Percentiles rank a stretch among this genome's conserved stretches.
Conservation (phyloP, 768 basidiomycete genomes). For the Podaxis sp. region DNA sequence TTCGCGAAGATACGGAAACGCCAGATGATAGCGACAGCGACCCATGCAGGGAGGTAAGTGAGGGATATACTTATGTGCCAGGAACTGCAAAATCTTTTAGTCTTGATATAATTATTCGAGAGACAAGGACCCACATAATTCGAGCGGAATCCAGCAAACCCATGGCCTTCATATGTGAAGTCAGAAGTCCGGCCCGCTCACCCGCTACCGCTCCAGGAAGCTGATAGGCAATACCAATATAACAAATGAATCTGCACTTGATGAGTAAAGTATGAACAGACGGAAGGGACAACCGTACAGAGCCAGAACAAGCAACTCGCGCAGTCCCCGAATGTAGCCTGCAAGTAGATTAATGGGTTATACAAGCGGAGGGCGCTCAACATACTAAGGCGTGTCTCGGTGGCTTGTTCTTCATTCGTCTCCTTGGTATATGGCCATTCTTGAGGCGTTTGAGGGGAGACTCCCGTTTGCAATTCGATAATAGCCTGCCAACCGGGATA, state of each 20-base stretch:
- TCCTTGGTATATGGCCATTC: conserved; percentile 74
- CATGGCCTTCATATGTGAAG: conserved; percentile 79
- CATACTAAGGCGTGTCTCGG: conserved; percentile 54
- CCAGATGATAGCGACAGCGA: conserved; percentile 65
- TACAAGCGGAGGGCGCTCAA: conserved; percentile 8
- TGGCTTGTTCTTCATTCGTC: conserved; percentile 63
- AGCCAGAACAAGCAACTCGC: conserved; percentile 62
- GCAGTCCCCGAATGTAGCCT: conserved; percentile 65
- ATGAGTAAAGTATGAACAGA: background rate
- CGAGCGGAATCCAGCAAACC: conserved; percentile 71
- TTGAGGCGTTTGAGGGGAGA: conserved; percentile 51
- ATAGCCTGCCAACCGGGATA: conserved; percentile 48
- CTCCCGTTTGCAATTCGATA: conserved; percentile 64
- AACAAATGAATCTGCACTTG: conserved; percentile 57
- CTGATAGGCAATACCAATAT: conserved; percentile 75
- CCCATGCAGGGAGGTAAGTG: conserved; percentile 76
- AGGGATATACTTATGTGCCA: conserved; percentile 71
- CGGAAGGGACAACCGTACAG: conserved; percentile 39
- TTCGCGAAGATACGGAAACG: conserved; percentile 62
- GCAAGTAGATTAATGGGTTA: conserved; percentile 11
- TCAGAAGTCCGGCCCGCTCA: conserved; percentile 64
- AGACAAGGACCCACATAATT: conserved; percentile 41
- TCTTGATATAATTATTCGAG: background rate
- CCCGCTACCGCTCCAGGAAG: conserved; percentile 67
- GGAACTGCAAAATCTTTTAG: conserved; percentile 37